Base-by-base conservation (phyloP, 768 basidiomycete species). In the Clitopilus hobsonii region DNA sequence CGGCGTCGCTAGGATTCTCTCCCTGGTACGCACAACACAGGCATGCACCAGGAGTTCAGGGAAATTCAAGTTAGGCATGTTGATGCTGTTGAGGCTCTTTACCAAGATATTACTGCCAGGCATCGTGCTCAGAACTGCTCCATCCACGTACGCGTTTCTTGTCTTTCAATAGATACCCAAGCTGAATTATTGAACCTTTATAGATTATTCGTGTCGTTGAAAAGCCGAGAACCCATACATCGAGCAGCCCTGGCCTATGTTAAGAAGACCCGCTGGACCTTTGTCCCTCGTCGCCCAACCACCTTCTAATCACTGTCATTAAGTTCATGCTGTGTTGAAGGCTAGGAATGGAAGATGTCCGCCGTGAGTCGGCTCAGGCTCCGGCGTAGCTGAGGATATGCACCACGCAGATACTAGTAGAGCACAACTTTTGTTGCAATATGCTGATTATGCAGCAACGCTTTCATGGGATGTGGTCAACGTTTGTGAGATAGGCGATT, bases 1-100 rank as follows among this genome's bases (percentile, higher is more conserved):
- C 98, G 97, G 97, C 76, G 98, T 71, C 91, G 96, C 65, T 99
- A 99, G 76, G 97, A 99, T 78, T 98, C 96, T 53, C 94, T 96
- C 65, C 97, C 95, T 52, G 97, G 97, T 60, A 99, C 97, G 45
- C 97, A 98, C 88, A 99, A 99, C n/a, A n/a, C n/a, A n/a, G n/a
- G n/a, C 86, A 96, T 98, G 94, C 96, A 97, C 90, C 95, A 95
- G 85, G 90, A 92, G 75, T 98, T 92, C 89, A 92, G 94, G 68
- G 96, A n/a, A n/a, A n/a, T n/a, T n/a, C n/a, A 98, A 66, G 87
- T 99, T 64, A 82, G 82, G 63, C 88, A 96, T 61, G 88, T 92
- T 58, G 95, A 92, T 70, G 96, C 97, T 55, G 97, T 98, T 71
- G 94, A 91, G 82, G 81, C 87, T 64, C 75, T 98, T 71, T 98